These are phyloP conservation scores for Globisporangium mamillatum DNA, from an alignment of 352 stramenopile genomes.

Conservation along the genomic window DNA sequence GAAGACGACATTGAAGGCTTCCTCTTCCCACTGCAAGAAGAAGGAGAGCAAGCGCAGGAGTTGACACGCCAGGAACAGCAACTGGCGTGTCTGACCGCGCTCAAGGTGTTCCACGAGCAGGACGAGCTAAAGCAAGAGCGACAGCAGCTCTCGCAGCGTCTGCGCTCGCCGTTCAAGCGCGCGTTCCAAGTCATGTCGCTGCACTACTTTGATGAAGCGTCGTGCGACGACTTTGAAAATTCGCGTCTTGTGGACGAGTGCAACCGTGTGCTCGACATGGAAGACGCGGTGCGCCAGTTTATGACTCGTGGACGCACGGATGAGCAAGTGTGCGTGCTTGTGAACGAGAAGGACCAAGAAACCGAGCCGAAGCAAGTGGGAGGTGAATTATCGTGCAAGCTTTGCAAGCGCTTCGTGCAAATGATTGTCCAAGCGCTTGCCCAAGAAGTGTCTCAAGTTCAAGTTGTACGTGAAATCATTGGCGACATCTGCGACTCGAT, in stretches of 20 bases:
- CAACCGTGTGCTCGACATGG: slow-evolving; percentile 34
- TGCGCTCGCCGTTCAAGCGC: slow-evolving; percentile 38
- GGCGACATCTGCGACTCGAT: slow-evolving; percentile 75
- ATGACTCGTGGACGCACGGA: slow-evolving; percentile 36
- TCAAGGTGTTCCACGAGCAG: slow-evolving; percentile 45
- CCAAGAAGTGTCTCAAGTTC: slow-evolving; percentile 56
- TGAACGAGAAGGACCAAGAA: slow-evolving; percentile 14
- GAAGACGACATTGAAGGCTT: slow-evolving; percentile 12
- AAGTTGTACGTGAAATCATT: slow-evolving; percentile 71
- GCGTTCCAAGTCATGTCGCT: slow-evolving; percentile 42
- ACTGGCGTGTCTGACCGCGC: slow-evolving; percentile 46
- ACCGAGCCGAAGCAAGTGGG: slow-evolving; percentile 24
- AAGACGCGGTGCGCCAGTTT: slow-evolving; percentile 43
- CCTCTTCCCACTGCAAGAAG: not conserved
- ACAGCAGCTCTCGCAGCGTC: slow-evolving; percentile 29
- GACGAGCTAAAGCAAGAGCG: slow-evolving; percentile 28
- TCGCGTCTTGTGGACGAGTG: slow-evolving; percentile 39
- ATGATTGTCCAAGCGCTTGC: slow-evolving; percentile 62
- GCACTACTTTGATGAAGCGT: slow-evolving; percentile 39
- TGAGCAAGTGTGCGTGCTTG: slow-evolving; percentile 47
- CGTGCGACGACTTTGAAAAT: slow-evolving; percentile 45
- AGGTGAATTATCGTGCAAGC: slow-evolving; percentile 55
- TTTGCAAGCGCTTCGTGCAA: slow-evolving; percentile 75
- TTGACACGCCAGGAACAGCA: slow-evolving; percentile 25
- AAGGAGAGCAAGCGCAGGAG: slow-evolving; percentile 4